Conservation (phyloP, 257 asterid genomes). For the Gentiana dahurica region DNA sequence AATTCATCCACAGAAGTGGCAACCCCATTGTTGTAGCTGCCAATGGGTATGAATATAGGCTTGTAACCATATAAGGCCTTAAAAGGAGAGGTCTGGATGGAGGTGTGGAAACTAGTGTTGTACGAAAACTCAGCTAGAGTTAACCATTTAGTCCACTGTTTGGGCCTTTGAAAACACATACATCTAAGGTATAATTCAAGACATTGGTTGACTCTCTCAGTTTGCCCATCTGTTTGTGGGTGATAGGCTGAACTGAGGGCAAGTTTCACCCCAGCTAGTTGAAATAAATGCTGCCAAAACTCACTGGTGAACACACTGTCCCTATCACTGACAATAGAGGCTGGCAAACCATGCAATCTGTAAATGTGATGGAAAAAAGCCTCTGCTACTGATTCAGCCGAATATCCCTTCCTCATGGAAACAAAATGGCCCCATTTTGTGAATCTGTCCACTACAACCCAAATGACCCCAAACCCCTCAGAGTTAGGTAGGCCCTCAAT, state of each 20-base stretch:
- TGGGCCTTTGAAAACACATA: neutral
- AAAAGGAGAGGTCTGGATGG: neutral
- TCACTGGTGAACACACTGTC: neutral
- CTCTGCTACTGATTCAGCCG: neutral
- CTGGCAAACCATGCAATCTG: neutral
- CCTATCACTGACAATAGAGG: neutral
- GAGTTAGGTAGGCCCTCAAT: neutral
- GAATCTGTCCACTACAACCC: neutral
- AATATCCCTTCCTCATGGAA: neutral
- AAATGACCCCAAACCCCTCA: neutral
- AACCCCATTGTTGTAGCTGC: neutral
- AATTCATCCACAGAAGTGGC: neutral
- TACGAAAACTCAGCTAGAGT: neutral
- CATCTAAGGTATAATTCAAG: neutral
- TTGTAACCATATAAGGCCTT: neutral
- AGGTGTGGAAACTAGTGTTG: neutral
- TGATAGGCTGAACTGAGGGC: neutral
- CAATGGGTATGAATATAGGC: neutral
- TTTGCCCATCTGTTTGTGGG: no score
- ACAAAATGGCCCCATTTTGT: constrained; percentile 3
- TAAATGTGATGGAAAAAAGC: neutral
- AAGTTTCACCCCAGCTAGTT: neutral
- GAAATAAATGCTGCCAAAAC: constrained; percentile 2
- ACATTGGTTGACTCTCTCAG: neutral
- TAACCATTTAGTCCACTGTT: neutral